Evolutionary conservation across 371 early-diverging fungal species (phyloP).

Genomic region (Mortierella sp.): DNA sequence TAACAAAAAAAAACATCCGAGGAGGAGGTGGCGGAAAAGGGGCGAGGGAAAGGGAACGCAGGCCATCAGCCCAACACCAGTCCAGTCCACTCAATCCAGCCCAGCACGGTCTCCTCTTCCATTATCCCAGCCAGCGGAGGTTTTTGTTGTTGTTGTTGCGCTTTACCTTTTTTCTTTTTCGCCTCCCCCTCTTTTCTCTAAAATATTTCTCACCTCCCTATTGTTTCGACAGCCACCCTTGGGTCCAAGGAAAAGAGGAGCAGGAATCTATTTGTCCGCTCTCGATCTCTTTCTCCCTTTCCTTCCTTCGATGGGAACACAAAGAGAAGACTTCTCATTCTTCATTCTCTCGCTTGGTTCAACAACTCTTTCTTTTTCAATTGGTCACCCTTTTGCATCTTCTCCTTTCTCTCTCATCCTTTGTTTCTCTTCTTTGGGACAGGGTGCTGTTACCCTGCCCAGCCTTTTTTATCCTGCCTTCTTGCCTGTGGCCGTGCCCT

Average conservation of each 20-base stretch:
- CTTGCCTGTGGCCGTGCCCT: neutral
- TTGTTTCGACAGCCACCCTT: conserved; percentile 22
- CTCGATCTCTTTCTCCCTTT: neutral
- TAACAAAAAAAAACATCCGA: conserved; percentile 23
- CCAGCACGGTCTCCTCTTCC: neutral
- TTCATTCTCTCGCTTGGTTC: neutral
- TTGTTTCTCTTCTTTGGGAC: neutral
- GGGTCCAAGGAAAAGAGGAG: conserved; percentile 13
- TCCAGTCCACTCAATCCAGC: neutral
- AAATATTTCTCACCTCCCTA: conserved; percentile 31
- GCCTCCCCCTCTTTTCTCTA: neutral
- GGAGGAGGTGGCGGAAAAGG: neutral
- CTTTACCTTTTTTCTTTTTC: neutral
- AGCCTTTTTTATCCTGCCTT: conserved; percentile 13
- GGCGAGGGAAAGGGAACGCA: neutral
- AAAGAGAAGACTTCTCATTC: too few species aligned
- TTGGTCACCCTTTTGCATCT: neutral
- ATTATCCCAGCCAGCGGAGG: neutral
- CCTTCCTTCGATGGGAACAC: neutral
- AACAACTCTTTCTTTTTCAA: neutral
- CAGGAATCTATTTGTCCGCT: conserved; percentile 29
- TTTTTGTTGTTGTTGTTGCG: neutral
- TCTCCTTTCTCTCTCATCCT: neutral
- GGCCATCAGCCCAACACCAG: neutral
- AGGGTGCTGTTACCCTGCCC: neutral